Base-by-base conservation (phyloP, 495 filamentous ascomycete genomes). In the Penicillium paxilli region DNA sequence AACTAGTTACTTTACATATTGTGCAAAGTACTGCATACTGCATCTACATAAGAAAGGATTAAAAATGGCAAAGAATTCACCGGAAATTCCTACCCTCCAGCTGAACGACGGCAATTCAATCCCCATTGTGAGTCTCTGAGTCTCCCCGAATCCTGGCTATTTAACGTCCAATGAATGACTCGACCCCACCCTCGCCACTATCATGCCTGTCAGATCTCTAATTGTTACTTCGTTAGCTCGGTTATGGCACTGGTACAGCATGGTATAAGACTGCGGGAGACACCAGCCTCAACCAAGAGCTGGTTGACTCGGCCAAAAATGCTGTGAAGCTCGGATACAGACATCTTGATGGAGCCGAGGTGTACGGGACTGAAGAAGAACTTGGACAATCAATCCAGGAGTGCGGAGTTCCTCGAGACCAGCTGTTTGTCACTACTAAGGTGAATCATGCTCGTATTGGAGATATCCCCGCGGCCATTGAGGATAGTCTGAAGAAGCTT, bases 311-410 rank as follows among this genome's bases (percentile, higher is more conserved):
- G 12, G 77, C 85, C n/a, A 80, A 90, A 42, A 81, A 68, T 23
- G 89, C 91, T 4, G 82, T 92, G 56, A 81, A 82, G 44, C 68
- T 83, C 26, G 90, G 88, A 21, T 95, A 87, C 69, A 68, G 75
- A 49, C 90, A 95, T 60, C 75, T 93, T 16, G 91, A 96, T 69
- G 85, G 87, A 9, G 91, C 91, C 23, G 87, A 95, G 83, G 83
- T 83, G 5, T 94, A 96, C 73, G 80, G 83, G 57, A 96, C 91
- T 35, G 91, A 96, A 65, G 58, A 67, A 30, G 89, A 93, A 61
- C 72, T 93, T 23, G 91, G 91, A 32, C 62, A 76, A 12, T 90
- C 86, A 10, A 91, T 96, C 67, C 78, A 85, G 52, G 79, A 87
- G 60, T 79, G 83, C 58, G 79, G 80, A 22, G 64, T 92, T 0